Percentiles rank a stretch among this genome's conserved stretches.
These are phyloP conservation scores for Hyaloscypha bicolor DNA, from an alignment of 495 filamentous ascomycete species.

Conservation along the genomic window DNA sequence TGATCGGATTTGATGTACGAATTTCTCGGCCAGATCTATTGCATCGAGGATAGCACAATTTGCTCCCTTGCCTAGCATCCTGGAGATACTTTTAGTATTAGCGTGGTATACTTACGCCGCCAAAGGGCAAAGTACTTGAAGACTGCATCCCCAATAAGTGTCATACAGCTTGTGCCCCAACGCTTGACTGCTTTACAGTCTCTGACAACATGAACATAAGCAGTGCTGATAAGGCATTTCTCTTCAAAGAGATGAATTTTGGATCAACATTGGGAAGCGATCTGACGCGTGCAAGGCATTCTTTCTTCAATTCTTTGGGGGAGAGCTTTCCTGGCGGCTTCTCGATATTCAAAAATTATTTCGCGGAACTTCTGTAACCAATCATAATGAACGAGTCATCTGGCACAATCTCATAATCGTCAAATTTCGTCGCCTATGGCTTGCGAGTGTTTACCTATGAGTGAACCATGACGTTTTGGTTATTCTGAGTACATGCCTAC, in stretches of 20 bases:
- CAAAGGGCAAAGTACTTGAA: conserved; percentile 19
- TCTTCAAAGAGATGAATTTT: conserved; percentile 18
- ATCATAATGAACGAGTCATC: conserved; percentile 33
- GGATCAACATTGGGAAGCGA: conserved; percentile 10
- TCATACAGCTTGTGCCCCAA: conserved; percentile 25
- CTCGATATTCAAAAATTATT: conserved; percentile 23
- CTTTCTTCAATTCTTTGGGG: conserved; percentile 27
- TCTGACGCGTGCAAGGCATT: conserved; percentile 17
- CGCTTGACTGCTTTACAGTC: conserved; percentile 24
- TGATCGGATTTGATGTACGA: conserved; percentile 1
- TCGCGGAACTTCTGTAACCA: conserved; percentile 20
- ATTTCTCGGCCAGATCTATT: conserved; percentile 16
- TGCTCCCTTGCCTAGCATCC: conserved; percentile 30
- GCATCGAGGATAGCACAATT: conserved; percentile 32
- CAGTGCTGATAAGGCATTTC: conserved; percentile 21
- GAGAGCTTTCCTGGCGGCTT: conserved; percentile 25
- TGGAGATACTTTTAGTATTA: conserved; percentile 21
- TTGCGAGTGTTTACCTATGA: conserved; percentile 22
- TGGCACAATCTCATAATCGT: conserved; percentile 16
- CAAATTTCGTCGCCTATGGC: conserved; percentile 21
- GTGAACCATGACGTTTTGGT: conserved; percentile 29
- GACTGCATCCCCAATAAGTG: conserved; percentile 32
- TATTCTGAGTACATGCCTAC: conserved; percentile 22
- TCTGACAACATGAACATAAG: conserved; percentile 26
- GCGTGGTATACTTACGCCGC: neutral